Percentiles rank a stretch among this genome's conserved stretches.
phyloP scores from a whole-genome alignment of 768 basidiomycete genomes.

The Pisolithus albus region DNA sequence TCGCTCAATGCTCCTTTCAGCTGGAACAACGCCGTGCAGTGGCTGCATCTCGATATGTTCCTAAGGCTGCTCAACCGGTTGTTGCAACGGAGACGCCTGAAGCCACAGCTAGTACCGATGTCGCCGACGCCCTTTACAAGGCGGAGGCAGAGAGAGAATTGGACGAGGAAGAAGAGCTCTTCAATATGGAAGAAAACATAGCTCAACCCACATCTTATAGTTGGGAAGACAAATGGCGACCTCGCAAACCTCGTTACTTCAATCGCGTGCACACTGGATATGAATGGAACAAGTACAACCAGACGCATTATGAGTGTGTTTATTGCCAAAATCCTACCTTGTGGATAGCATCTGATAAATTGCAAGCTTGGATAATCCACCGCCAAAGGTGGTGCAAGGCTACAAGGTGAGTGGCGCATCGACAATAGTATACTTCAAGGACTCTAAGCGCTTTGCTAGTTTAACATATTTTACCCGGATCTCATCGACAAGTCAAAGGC shows the following conservation, averaged over 20 bases:
- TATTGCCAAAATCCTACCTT: neutral
- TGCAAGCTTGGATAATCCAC: slow-evolving; percentile 89
- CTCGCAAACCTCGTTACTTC: slow-evolving; percentile 96
- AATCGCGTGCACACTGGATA: slow-evolving; percentile 99
- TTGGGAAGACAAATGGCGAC: slow-evolving; percentile 98
- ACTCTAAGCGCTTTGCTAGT: slow-evolving; percentile 35
- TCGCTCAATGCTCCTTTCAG: slow-evolving; percentile 23
- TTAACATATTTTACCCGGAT: slow-evolving; percentile 98
- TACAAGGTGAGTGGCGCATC: slow-evolving; percentile 62
- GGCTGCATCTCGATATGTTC: slow-evolving; percentile 81
- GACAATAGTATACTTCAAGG: neutral
- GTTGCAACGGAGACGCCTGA: slow-evolving; percentile 53
- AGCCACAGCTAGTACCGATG: slow-evolving; percentile 55
- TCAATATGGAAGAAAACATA: slow-evolving; percentile 89
- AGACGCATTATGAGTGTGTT: slow-evolving; percentile 93
- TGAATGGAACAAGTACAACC: slow-evolving; percentile 99
- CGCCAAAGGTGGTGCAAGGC: slow-evolving; percentile 98
- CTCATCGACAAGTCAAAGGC: slow-evolving; percentile 97
- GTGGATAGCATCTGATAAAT: slow-evolving; percentile 9
- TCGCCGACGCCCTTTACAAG: slow-evolving; percentile 85
- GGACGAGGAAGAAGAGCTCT: slow-evolving; percentile 93
- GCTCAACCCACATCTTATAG: slow-evolving; percentile 80
- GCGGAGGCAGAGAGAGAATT: slow-evolving; percentile 89
- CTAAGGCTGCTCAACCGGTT: slow-evolving; percentile 60
- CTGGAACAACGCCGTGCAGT: slow-evolving; percentile 74